These are phyloP conservation scores for Vigna trinervia DNA, from an alignment of 306 rosid species.

Conservation along the genomic window DNA sequence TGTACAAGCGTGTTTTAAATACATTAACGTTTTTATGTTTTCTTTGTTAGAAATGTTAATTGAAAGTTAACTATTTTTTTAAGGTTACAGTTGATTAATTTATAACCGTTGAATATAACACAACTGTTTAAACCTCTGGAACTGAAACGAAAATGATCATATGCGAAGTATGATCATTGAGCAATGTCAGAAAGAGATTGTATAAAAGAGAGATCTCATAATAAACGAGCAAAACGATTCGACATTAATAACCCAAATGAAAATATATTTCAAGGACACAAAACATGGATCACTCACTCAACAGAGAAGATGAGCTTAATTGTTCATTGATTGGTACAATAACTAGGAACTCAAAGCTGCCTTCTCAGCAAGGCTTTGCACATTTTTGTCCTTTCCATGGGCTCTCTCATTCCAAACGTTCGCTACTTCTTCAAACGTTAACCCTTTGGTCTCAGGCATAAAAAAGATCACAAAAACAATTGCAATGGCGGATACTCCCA, in stretches of 20 bases:
- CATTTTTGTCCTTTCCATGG: slow-evolving; percentile 51
- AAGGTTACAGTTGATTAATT: no score
- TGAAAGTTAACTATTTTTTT: no score
- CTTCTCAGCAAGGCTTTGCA: slow-evolving; percentile 35
- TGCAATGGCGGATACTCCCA: slow-evolving; percentile 51
- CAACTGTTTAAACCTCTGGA: no score
- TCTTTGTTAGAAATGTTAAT: no score
- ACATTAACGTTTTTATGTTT: no score
- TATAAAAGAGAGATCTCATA: neutral
- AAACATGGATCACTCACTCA: neutral
- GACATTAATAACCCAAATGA: neutral
- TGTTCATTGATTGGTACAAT: neutral
- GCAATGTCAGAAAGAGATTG: neutral
- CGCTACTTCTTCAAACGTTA: slow-evolving; percentile 74
- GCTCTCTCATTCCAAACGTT: slow-evolving; percentile 77
- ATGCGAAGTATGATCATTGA: neutral
- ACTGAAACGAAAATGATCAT: neutral
- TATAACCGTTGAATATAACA: no score
- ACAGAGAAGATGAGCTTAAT: neutral
- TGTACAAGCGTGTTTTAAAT: no score
- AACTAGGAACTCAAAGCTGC: neutral
- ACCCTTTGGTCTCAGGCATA: slow-evolving; percentile 79
- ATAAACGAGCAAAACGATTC: neutral
- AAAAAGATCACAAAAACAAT: slow-evolving; percentile 50
- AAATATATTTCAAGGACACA: neutral